Evolutionary conservation across 1,284 basidiomycete species (phyloP), one percentile per base, ranked within the genome.

Genomic region (Ustilago vetiveriae): DNA sequence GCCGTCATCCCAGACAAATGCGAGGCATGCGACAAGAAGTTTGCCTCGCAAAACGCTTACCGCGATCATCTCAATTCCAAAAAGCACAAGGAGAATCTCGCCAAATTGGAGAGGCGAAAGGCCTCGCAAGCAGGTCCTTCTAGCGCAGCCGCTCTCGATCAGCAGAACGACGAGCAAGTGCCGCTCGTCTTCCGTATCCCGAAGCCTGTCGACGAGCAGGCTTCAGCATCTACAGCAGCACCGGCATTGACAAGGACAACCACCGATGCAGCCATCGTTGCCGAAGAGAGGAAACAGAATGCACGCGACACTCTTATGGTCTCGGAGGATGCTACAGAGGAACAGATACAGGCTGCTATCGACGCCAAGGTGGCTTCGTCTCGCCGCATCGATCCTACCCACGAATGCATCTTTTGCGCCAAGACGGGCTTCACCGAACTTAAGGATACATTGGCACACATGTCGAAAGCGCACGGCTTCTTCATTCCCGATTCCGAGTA

Each of bases 401-500:
- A 67, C 30, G 65, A 75, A 42, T 81, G 79, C 64, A 89, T 99
- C 47, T 99, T 98, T 85, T 99, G 96, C 84, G 86, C 87, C 10
- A 32, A 84, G 0, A 84, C 88, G 2, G 82, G 92, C 22, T 74
- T 79, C 41, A 29, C 84, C 0, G 85, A 87, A 1, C 83, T 94
- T 29, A 85, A 88, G 6, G 86, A 85, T 7, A 93, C 90, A 73
- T 85, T 96, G 19, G 84, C 86, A 0, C 96, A 98, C 85, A 98
- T 99, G 96, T 88, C 89, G 29, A 82, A 83, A 38, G 83, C 83
- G 0, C 96, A 98, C 83, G 93, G 93, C 23, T 98, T 98, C 86
- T 98, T 96, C 85, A 86, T 99, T 59, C 96, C 96, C 39, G 95
- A 98, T 72, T 88, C 88, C 35, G 92, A 97, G 39, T 95, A 92